Conservation (phyloP, 352 stramenopile species). For the Globisporangium viniferum region DNA sequence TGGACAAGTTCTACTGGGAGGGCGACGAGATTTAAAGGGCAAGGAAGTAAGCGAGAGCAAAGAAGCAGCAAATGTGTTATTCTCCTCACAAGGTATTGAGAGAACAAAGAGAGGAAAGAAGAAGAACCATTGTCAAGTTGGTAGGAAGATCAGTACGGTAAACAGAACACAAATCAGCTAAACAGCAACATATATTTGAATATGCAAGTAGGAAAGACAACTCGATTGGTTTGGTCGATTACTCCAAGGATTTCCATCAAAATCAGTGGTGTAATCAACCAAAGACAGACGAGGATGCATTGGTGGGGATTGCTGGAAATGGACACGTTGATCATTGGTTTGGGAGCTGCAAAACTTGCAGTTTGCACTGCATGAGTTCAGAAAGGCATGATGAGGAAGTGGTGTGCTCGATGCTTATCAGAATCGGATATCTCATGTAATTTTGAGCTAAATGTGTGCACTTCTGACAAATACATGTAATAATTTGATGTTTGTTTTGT, state of each 20-base stretch:
- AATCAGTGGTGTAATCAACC: neutral
- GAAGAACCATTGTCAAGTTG: neutral
- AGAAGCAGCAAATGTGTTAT: neutral
- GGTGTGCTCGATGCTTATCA: too few relatives aligned
- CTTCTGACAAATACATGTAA: too few relatives aligned
- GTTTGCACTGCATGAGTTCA: too few relatives aligned
- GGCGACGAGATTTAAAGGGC: slow-evolving; percentile 25
- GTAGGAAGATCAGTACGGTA: neutral
- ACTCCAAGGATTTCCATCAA: neutral
- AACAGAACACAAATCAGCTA: neutral
- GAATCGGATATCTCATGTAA: too few relatives aligned
- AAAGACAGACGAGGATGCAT: neutral
- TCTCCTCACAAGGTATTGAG: neutral
- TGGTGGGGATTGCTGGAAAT: too few relatives aligned
- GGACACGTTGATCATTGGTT: too few relatives aligned
- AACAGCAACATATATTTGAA: neutral
- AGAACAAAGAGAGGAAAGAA: neutral
- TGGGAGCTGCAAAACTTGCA: too few relatives aligned
- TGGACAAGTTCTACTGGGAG: slow-evolving; percentile 77
- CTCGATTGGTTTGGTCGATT: neutral
- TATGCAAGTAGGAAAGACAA: neutral
- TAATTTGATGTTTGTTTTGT: too few relatives aligned
- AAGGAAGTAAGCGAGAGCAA: neutral
- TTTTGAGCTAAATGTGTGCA: too few relatives aligned
- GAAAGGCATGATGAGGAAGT: too few relatives aligned